Evolutionary conservation across 768 basidiomycete species (phyloP).

Genomic region (Krasilnikovozyma curviuscula): DNA sequence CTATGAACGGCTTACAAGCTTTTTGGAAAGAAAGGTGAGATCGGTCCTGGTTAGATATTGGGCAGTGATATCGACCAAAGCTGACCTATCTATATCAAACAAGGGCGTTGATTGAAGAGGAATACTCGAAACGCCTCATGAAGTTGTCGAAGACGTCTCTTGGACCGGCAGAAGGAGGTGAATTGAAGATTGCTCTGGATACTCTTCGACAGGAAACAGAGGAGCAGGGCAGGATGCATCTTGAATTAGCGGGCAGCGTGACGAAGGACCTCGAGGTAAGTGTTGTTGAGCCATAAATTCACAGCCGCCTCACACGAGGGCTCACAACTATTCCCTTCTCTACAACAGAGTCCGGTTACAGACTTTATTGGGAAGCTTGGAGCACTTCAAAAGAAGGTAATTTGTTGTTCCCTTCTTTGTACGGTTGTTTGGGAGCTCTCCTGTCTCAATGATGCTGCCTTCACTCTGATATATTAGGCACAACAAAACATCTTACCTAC

Average conservation of each 20-base stretch:
- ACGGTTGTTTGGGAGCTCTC: no score
- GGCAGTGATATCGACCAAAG: background rate
- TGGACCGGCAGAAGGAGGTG: constrained; percentile 89
- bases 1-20: constrained; percentile 65
- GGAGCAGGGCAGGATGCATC: constrained; percentile 53
- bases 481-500: constrained; percentile 20
- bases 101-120: constrained; percentile 80
- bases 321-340: background rate
- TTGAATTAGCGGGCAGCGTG: constrained; percentile 53
- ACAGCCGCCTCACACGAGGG: constrained; percentile 14
- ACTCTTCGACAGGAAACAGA: constrained; percentile 67
- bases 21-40: constrained; percentile 85
- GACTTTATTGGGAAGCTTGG: constrained; percentile 14
- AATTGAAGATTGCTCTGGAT: constrained; percentile 61
- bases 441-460: background rate
- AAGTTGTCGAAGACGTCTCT: constrained; percentile 57
- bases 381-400: constrained; percentile 34
- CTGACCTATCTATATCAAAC: background rate
- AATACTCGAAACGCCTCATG: constrained; percentile 68
- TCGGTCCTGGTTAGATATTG: background rate
- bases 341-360: background rate
- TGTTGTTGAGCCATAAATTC: constrained; percentile 2
- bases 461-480: background rate
- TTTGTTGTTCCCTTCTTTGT: background rate
- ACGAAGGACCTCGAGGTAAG: constrained; percentile 50